Percentiles rank a stretch among this genome's conserved stretches.
Evolutionary conservation across 2,329 filamentous ascomycete species (phyloP).

Genomic region (Trichoderma sp.): DNA sequence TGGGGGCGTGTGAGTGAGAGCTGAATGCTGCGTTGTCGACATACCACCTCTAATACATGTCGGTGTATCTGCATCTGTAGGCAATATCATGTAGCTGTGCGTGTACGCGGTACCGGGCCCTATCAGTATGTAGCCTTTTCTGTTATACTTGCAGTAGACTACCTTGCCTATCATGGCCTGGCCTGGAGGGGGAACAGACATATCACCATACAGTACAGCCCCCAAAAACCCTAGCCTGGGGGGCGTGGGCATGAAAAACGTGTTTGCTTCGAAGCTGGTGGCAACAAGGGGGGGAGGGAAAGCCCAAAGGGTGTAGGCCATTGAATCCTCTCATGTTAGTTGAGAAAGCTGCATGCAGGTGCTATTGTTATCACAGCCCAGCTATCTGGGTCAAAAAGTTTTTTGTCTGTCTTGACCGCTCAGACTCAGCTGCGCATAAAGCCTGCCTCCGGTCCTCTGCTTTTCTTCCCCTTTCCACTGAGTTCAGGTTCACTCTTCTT

Average conservation of each 20-base stretch:
- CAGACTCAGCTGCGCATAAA: constrained; percentile 4
- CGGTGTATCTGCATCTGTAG: neutral
- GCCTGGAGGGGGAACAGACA: neutral
- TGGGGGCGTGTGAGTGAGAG: neutral
- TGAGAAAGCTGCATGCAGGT: neutral
- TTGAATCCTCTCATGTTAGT: neutral
- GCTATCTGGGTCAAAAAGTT: neutral
- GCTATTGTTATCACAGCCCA: neutral
- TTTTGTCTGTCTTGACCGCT: neutral
- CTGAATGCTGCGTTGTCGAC: neutral
- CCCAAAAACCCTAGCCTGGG: neutral
- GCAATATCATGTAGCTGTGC: neutral
- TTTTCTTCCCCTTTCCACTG: neutral
- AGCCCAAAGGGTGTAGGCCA: constrained; percentile 16
- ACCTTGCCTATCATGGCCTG: neutral
- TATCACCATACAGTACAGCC: neutral
- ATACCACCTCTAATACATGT: constrained; percentile 1
- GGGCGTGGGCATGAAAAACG: neutral
- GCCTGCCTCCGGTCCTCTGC: constrained; percentile 1
- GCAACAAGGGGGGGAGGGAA: neutral
- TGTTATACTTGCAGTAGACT: neutral
- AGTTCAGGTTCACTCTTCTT: neutral
- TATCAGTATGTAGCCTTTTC: neutral
- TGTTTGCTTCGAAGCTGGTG: constrained; percentile 1
- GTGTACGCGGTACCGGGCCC: neutral